Percentiles rank a stretch among this genome's conserved stretches.
phyloP scores from a whole-genome alignment of 1,139 yeast genomes.

The Arxiozyma telluris region DNA sequence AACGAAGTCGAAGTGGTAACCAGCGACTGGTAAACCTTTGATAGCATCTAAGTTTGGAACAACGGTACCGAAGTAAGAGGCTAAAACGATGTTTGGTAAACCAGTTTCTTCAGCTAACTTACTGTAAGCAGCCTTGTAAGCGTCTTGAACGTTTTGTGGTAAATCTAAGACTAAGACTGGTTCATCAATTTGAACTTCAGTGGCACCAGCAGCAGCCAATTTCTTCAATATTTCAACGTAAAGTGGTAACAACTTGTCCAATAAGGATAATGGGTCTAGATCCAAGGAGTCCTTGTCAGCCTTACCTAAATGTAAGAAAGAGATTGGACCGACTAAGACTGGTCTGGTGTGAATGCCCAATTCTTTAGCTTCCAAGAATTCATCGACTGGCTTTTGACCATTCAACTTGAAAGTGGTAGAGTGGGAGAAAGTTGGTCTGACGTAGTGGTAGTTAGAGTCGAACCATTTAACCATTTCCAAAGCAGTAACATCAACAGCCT shows the following conservation, averaged over 20 bases:
- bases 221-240: constrained; percentile 81
- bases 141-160: constrained; percentile 72
- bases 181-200: constrained; percentile 92
- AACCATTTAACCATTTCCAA: constrained; percentile 99
- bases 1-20: constrained; percentile 93
- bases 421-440: constrained; percentile 97
- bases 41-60: constrained; percentile 91
- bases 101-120: constrained; percentile 37
- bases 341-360: constrained; percentile 97
- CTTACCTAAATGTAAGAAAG: constrained; percentile 92
- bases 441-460: constrained; percentile 98
- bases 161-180: constrained; percentile 93
- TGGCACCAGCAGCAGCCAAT: constrained; percentile 92
- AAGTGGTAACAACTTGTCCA: constrained; percentile 84
- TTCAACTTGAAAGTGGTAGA: constrained; percentile 92
- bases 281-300: constrained; percentile 96
- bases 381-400: constrained; percentile 94
- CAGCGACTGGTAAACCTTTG: constrained; percentile 84
- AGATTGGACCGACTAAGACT: constrained; percentile 90
- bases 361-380: constrained; percentile 94
- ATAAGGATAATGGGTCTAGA: constrained; percentile 82
- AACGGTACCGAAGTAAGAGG: constrained; percentile 97
- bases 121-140: constrained; percentile 77
- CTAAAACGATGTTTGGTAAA: constrained; percentile 68
- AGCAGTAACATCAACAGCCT: constrained; percentile 97